Evolutionary conservation across 2,329 filamentous ascomycete genomes (phyloP), one percentile per base, ranked within the genome.

Genomic region (Cladophialophora psammophila): DNA sequence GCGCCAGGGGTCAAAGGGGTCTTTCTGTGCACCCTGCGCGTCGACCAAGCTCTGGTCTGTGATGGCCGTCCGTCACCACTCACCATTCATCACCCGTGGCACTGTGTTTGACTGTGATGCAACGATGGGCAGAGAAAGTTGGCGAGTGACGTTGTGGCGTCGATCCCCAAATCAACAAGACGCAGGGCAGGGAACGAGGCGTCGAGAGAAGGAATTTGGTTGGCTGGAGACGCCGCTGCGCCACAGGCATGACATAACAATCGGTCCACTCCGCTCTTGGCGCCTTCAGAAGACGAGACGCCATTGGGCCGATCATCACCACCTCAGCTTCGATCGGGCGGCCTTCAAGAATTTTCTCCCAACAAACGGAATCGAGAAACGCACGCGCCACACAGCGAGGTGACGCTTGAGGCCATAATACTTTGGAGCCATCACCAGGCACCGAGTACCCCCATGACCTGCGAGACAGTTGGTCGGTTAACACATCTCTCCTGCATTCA

Each of bases 401-500:
- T 18, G 9, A 50, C 18, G 45, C 18, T 26, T 26, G 45, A 50
- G 18, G 18, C 26, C 26, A 26, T 26, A 26, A 26, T 26, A 26
- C 26, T 3, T 26, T 26, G 2, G 26, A 26, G 26, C 26, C 26
- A 26, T 26, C 26, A 26, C 26, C 26, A 26, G 26, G 26, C 3
- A 2, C 26, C 26, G 26, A n/a, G 5, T n/a, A 15, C 4, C n/a
- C 45, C 18, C 26, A 18, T 20, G 18, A 18, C 45, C 42, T 9
- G 9, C 18, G 18, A 50, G 26, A 26, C 45, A 20, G 8, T 13
- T 50, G 2, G 45, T 9, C 9, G 26, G 45, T 18, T 48, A 50
- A 31, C 20, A 50, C 26, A 36, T 8, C 36, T 50, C 38, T 40
- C 45, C 40, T 59, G 56, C 40, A 62, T 50, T 69, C 64, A 65